phyloP scores from a whole-genome alignment of 345 rosid species.

The Salix udensis region DNA sequence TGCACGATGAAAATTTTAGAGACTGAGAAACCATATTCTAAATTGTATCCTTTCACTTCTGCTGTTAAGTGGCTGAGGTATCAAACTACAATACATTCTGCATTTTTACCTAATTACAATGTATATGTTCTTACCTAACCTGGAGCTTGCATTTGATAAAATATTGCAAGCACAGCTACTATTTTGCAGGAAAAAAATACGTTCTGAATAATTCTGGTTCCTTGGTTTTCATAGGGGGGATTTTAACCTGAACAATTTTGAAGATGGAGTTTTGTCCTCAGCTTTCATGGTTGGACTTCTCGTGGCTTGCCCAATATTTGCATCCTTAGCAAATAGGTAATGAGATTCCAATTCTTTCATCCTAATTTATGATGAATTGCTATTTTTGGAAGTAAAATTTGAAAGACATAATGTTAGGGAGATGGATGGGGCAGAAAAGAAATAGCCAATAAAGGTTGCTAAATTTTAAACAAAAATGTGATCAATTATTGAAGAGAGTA shows the following conservation, averaged over 20 bases:
- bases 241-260: slow-evolving; percentile 71
- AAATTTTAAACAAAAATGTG: neutral
- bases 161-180: neutral
- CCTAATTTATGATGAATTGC: neutral
- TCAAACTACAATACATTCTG: neutral
- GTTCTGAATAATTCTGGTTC: neutral
- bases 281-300: slow-evolving; percentile 99
- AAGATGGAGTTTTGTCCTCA: slow-evolving; percentile 88
- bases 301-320: slow-evolving; percentile 87
- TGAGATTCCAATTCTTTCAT: neutral
- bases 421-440: neutral
- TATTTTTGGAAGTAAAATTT: neutral
- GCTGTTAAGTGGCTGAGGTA: neutral
- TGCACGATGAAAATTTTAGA: neutral
- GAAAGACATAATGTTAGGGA: neutral
- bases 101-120: neutral
- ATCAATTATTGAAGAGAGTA: neutral
- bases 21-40: neutral
- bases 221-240: slow-evolving; percentile 53
- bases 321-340: slow-evolving; percentile 79
- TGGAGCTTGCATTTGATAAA: neutral
- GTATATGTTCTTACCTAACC: neutral
- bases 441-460: neutral
- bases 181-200: neutral
- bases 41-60: neutral